Evolutionary conservation across 108 stramenopile species (phyloP).

Genomic region (Fragilariopsis cylindrus): DNA sequence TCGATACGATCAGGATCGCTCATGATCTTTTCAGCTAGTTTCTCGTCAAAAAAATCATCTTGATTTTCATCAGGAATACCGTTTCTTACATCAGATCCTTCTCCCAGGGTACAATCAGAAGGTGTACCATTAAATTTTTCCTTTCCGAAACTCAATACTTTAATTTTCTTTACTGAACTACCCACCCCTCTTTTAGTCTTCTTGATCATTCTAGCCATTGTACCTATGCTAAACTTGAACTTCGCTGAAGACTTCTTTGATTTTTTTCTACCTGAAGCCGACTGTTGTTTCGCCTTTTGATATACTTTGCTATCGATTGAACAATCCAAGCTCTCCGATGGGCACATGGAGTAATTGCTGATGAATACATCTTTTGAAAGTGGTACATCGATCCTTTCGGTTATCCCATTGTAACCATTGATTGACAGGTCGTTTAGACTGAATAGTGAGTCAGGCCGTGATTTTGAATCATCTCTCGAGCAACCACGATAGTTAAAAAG

Average conservation of each 20-base stretch:
- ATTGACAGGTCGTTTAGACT: background rate
- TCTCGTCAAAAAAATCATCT: background rate
- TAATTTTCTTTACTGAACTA: background rate
- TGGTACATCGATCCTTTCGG: background rate
- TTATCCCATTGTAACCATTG: background rate
- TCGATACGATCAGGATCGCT: background rate
- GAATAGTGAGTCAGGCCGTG: background rate
- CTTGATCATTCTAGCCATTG: slow-evolving; percentile 6
- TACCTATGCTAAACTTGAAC: background rate
- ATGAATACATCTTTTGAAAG: background rate
- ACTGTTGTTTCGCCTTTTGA: background rate
- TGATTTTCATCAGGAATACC: background rate
- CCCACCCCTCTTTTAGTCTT: slow-evolving; percentile 8
- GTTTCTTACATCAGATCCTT: background rate
- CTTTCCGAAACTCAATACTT: too few relatives aligned
- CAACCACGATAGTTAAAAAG: too few relatives aligned
- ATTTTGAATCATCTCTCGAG: background rate
- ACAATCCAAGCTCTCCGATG: slow-evolving; percentile 11
- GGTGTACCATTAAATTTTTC: too few relatives aligned
- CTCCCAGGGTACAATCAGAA: too few relatives aligned
- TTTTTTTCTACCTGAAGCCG: background rate
- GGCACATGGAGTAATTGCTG: background rate
- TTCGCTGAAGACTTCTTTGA: background rate
- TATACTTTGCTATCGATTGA: slow-evolving; percentile 10
- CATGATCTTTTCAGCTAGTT: background rate